Conservation (phyloP, 306 rosid genomes). For the Hylodesmum podocarpum region DNA sequence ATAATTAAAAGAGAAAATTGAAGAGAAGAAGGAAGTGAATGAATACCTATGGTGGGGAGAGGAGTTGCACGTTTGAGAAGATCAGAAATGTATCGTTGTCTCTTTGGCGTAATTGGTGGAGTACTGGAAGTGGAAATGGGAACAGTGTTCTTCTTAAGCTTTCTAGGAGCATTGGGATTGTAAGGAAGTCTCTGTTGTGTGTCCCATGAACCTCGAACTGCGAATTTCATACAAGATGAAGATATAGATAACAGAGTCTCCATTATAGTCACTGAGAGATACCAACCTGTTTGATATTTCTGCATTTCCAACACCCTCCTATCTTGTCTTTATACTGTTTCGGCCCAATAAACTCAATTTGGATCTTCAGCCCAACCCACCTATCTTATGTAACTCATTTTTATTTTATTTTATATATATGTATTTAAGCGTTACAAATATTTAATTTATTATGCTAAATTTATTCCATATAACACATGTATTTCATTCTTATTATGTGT, state of each 20-base stretch:
- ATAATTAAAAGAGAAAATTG: not conserved
- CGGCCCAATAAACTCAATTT: too few species aligned
- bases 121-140: slow-evolving; percentile 29
- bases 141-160: slow-evolving; percentile 42
- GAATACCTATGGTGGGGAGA: slow-evolving; percentile 36
- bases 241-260: slow-evolving; percentile 12
- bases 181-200: slow-evolving; percentile 64
- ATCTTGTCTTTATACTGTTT: too few species aligned
- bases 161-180: slow-evolving; percentile 87
- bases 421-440: too few species aligned
- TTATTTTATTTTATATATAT: too few species aligned
- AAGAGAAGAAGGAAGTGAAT: not conserved
- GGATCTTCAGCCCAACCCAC: too few species aligned
- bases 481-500: too few species aligned
- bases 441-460: too few species aligned
- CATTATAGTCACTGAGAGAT: not conserved
- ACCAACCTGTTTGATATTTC: not conserved
- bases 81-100: slow-evolving; percentile 41
- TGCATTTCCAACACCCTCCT: not conserved
- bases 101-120: slow-evolving; percentile 28
- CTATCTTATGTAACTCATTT: too few species aligned
- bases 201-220: slow-evolving; percentile 70
- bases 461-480: too few species aligned
- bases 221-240: slow-evolving; percentile 19
- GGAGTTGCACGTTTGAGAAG: slow-evolving; percentile 63